A percentile compares a stretch with the other conserved stretches of the same genome.
Evolutionary conservation across 108 stramenopile species (phyloP).

Genomic region (Nannochloropsis gaditana): DNA sequence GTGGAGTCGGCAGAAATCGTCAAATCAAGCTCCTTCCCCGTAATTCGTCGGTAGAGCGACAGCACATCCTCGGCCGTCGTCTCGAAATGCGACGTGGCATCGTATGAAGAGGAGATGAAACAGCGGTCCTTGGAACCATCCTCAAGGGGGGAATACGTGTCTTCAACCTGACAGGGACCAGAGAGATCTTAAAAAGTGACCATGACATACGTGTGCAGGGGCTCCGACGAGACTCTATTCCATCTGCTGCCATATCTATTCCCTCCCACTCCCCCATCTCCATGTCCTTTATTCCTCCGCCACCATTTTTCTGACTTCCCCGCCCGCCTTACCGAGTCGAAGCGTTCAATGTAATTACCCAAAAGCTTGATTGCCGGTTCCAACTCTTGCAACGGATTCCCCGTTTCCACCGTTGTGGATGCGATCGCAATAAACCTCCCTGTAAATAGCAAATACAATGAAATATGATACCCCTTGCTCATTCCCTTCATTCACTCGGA

Average conservation of each 20-base stretch:
- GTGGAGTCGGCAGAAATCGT: conserved; percentile 53
- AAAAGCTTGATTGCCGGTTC: conserved; percentile 79
- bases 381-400: conserved; percentile 84
- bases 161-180: conserved; percentile 56
- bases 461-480: too few relatives aligned
- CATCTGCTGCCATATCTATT: neutral
- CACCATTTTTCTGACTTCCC: neutral
- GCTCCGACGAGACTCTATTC: neutral
- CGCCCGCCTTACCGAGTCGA: neutral
- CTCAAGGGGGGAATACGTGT: conserved; percentile 75
- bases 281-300: neutral
- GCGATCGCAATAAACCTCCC: conserved; percentile 96
- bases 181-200: neutral
- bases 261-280: neutral
- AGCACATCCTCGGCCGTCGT: conserved; percentile 79
- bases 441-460: neutral
- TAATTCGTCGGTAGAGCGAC: conserved; percentile 84
- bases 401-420: conserved; percentile 85
- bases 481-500: neutral
- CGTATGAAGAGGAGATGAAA: conserved; percentile 85
- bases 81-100: conserved; percentile 99
- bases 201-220: neutral
- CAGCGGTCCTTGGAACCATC: conserved; percentile 83
- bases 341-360: conserved; percentile 77
- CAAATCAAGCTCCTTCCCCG: conserved; percentile 91